Conservation (phyloP, 2,329 filamentous ascomycete genomes). For the Colletotrichum euphorbiae region DNA sequence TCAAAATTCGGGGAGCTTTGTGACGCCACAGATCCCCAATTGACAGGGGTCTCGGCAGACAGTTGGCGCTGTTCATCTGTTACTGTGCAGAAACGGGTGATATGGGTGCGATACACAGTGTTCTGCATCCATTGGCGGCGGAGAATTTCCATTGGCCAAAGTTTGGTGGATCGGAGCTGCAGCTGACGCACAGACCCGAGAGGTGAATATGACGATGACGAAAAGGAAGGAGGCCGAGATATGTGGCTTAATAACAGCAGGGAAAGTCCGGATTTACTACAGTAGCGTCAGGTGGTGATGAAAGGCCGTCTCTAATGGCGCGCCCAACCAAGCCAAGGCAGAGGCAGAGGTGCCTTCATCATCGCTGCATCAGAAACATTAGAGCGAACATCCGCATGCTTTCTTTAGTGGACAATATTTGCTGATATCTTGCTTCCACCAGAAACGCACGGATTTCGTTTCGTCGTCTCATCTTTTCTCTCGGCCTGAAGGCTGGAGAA, state of each 20-base stretch:
- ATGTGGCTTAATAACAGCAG: constrained; percentile 32
- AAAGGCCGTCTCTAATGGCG: constrained; percentile 6
- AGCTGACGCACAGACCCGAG: constrained; percentile 31
- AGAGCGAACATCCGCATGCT: constrained; percentile 8
- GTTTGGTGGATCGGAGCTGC: constrained; percentile 22
- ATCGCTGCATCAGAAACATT: not conserved
- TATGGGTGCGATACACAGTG: not conserved
- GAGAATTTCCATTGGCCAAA: constrained; percentile 25
- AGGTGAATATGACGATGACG: constrained; percentile 19
- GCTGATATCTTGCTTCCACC: constrained; percentile 11
- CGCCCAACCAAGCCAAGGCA: constrained; percentile 11
- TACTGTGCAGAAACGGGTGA: fast-evolving
- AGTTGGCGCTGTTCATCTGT: fast-evolving
- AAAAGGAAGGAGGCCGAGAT: constrained; percentile 25
- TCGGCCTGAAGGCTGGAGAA: constrained; percentile 12
- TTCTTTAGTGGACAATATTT: not conserved
- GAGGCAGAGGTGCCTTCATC: not conserved
- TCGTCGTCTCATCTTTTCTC: constrained; percentile 37
- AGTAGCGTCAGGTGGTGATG: constrained; percentile 38
- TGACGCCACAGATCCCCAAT: constrained; percentile 39
- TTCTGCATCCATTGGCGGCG: fast-evolving
- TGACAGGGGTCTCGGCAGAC: constrained; percentile 20
- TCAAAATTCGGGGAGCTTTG: constrained; percentile 34
- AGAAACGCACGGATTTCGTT: constrained; percentile 25
- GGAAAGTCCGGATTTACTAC: constrained; percentile 33